Evolutionary conservation across 2,329 filamentous ascomycete species (phyloP).

Genomic region (Aspergillus jensenii): DNA sequence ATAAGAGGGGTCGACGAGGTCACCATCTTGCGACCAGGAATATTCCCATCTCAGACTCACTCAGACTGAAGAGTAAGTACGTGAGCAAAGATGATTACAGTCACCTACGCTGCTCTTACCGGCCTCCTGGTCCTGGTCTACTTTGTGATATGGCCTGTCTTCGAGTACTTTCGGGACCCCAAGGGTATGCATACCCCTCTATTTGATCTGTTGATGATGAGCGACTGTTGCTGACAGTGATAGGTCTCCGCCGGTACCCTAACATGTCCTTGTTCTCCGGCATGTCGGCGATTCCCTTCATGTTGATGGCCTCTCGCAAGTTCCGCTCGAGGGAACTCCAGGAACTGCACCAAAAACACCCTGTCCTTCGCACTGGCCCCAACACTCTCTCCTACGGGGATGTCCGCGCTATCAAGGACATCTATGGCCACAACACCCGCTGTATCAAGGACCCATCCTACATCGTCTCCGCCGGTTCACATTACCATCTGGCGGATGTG

Average conservation of each 20-base stretch:
- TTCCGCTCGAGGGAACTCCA: slow-evolving; percentile 46
- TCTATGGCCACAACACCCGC: slow-evolving; percentile 53
- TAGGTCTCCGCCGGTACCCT: slow-evolving; percentile 49
- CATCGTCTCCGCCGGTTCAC: slow-evolving; percentile 45
- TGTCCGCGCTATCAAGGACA: slow-evolving; percentile 49
- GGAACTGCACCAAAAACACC: slow-evolving; percentile 48
- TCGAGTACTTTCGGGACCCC: slow-evolving; percentile 28
- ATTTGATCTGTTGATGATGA: too few relatives aligned
- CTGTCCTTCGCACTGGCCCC: slow-evolving; percentile 48
- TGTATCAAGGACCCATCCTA: slow-evolving; percentile 55
- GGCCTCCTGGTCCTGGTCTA: slow-evolving; percentile 24
- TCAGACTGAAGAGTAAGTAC: too few relatives aligned
- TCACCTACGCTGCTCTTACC: slow-evolving; percentile 23
- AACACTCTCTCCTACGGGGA: slow-evolving; percentile 47
- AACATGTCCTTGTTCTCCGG: slow-evolving; percentile 46
- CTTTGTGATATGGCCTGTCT: slow-evolving; percentile 25
- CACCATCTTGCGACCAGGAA: neutral
- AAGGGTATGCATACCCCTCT: slow-evolving; percentile 23
- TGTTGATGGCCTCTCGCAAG: slow-evolving; percentile 45
- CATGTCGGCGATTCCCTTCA: slow-evolving; percentile 49
- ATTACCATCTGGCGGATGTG: slow-evolving; percentile 55
- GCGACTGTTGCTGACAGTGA: slow-evolving; percentile 4
- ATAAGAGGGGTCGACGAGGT: neutral
- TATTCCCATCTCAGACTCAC: neutral
- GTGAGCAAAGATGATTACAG: slow-evolving; percentile 1